Percentiles rank a stretch among this genome's conserved stretches.
Evolutionary conservation across 2,329 filamentous ascomycete genomes (phyloP).

Genomic region (Rosellinia necatrix): DNA sequence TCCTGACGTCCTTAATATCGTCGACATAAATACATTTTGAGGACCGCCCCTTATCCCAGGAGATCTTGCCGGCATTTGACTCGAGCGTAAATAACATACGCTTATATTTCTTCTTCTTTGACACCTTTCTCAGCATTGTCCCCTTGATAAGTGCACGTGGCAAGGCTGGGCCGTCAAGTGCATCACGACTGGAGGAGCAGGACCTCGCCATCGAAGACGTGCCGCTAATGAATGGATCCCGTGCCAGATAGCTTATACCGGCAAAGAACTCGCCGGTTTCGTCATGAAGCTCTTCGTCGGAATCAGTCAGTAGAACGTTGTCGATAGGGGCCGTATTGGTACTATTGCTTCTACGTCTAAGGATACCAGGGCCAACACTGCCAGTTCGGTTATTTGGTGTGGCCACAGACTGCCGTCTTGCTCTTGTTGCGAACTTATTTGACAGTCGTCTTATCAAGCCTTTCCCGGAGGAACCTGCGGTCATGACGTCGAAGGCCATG

Average conservation of each 20-base stretch:
- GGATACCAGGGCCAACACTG: conserved; percentile 86
- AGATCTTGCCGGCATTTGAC: conserved; percentile 81
- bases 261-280: conserved; percentile 53
- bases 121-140: conserved; percentile 79
- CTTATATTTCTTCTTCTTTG: conserved; percentile 78
- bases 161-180: conserved; percentile 70
- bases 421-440: conserved; percentile 66
- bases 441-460: conserved; percentile 82
- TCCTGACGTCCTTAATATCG: conserved; percentile 88
- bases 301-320: conserved; percentile 52
- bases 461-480: conserved; percentile 41
- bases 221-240: conserved; percentile 55
- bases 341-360: conserved; percentile 87
- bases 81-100: conserved; percentile 75
- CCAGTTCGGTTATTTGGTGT: conserved; percentile 79
- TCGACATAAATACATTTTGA: conserved; percentile 91
- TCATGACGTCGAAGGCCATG: conserved; percentile 50
- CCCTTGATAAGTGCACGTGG: conserved; percentile 79
- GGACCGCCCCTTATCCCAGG: conserved; percentile 79
- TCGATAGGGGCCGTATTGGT: conserved; percentile 69
- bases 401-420: conserved; percentile 78
- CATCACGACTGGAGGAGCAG: conserved; percentile 43
- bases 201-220: conserved; percentile 53
- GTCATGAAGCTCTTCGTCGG: conserved; percentile 62
- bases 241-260: conserved; percentile 48